phyloP scores from a whole-genome alignment of 352 stramenopile genomes.

The Albugo laibachii region DNA sequence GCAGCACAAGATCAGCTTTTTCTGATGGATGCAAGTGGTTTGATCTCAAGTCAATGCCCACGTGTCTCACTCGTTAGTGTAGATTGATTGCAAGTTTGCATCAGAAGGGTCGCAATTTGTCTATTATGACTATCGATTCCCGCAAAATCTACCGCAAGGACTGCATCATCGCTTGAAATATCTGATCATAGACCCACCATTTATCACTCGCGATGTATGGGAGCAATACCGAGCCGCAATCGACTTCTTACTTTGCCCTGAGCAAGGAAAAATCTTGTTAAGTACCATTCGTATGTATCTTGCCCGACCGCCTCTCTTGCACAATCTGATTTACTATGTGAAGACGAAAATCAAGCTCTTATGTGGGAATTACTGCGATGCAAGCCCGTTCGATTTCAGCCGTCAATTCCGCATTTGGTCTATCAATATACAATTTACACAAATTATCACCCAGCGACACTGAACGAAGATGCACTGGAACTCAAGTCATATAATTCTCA shows the following conservation, averaged over 20 bases:
- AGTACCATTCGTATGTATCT: conserved; percentile 69
- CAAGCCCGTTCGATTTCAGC: conserved; percentile 45
- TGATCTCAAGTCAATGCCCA: background rate
- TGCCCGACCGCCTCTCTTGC: background rate
- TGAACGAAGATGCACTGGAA: conserved; percentile 9
- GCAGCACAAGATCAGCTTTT: conserved; percentile 17
- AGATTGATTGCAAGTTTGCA: conserved; percentile 77
- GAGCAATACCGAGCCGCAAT: conserved; percentile 62
- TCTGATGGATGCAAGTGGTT: conserved; percentile 75
- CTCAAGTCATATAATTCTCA: no score
- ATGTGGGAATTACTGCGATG: conserved; percentile 76
- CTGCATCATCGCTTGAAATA: conserved; percentile 71
- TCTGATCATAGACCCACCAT: conserved; percentile 87
- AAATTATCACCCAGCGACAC: conserved; percentile 72
- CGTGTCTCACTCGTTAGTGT: background rate
- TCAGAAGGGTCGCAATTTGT: conserved; percentile 45
- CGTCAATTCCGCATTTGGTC: conserved; percentile 86
- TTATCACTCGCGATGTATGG: conserved; percentile 89
- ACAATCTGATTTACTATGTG: background rate
- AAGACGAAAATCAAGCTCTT: conserved; percentile 75
- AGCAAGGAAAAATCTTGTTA: conserved; percentile 54
- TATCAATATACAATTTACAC: conserved; percentile 89
- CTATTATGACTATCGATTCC: conserved; percentile 81
- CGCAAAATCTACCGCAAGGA: conserved; percentile 28
- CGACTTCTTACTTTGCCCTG: conserved; percentile 32